These are phyloP conservation scores for Phoma sp. DNA, from an alignment of 2,329 filamentous ascomycete species.

Conservation along the genomic window DNA sequence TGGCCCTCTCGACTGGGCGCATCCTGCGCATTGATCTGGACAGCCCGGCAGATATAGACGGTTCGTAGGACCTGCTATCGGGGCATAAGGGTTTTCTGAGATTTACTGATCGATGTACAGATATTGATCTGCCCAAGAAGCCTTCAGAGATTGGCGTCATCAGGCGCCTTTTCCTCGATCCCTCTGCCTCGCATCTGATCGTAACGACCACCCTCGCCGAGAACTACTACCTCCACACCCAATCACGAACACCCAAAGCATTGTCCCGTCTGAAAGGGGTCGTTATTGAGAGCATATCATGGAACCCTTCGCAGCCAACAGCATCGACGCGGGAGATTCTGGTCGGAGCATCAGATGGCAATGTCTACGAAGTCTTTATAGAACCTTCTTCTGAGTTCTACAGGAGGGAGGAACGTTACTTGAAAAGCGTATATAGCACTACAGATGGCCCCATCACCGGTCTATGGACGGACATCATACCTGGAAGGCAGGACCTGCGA, in stretches of 20 bases:
- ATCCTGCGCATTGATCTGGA: constrained; percentile 95
- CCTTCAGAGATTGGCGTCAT: constrained; percentile 90
- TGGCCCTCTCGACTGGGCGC: constrained; percentile 89
- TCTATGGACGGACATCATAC: constrained; percentile 79
- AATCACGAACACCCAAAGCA: constrained; percentile 85
- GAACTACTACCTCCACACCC: constrained; percentile 97
- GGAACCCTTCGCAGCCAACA: constrained; percentile 92
- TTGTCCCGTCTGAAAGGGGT: constrained; percentile 85
- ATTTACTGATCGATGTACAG: constrained; percentile 53
- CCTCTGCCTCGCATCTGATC: constrained; percentile 91
- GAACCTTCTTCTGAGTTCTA: constrained; percentile 96
- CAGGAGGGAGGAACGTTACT: constrained; percentile 88
- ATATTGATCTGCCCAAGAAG: constrained; percentile 96
- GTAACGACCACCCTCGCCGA: constrained; percentile 91
- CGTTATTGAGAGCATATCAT: constrained; percentile 85
- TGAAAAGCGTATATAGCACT: constrained; percentile 82
- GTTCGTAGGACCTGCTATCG: constrained; percentile 34
- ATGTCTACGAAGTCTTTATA: constrained; percentile 93
- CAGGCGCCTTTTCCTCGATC: constrained; percentile 94
- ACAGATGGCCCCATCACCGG: constrained; percentile 85
- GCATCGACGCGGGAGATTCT: constrained; percentile 94
- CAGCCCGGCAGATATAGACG: constrained; percentile 90
- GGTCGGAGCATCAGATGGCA: constrained; percentile 89
- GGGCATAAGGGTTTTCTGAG: neutral
- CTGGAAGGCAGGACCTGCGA: constrained; percentile 72